Conservation (phyloP, 352 stramenopile genomes). For the Phytopythium vexans region DNA sequence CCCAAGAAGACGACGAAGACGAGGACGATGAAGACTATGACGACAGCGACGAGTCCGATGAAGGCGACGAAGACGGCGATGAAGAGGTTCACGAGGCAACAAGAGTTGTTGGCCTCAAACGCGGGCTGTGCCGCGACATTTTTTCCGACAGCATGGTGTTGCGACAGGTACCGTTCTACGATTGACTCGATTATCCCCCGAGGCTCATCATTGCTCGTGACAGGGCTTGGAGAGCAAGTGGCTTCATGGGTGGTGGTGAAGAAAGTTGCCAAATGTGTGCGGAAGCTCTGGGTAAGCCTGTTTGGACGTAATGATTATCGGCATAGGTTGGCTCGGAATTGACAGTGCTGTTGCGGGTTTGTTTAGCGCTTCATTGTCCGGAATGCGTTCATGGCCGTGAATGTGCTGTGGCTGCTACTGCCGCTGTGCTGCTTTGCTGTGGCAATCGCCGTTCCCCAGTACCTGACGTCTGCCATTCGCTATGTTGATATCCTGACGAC, state of each 20-base stretch:
- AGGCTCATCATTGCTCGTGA: background rate
- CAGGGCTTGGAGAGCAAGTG: conserved; percentile 12
- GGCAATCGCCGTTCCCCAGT: conserved; percentile 66
- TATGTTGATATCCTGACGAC: conserved; percentile 67
- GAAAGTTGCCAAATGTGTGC: conserved; percentile 18
- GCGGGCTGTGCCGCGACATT: conserved; percentile 27
- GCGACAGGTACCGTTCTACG: background rate
- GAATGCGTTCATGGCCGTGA: conserved; percentile 74
- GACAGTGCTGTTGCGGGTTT: background rate
- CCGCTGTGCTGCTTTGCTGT: conserved; percentile 69
- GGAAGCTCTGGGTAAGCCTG: conserved; percentile 37
- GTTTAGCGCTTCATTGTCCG: conserved; percentile 32
- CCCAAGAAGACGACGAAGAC: conserved; percentile 16
- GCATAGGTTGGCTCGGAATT: background rate
- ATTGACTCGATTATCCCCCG: background rate
- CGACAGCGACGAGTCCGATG: conserved; percentile 34
- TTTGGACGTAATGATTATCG: background rate
- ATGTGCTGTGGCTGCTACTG: conserved; percentile 70
- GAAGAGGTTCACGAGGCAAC: conserved; percentile 30
- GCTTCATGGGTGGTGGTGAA: conserved; percentile 17
- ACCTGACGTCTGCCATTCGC: conserved; percentile 60
- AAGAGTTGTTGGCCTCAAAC: conserved; percentile 14
- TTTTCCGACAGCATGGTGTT: conserved; percentile 8
- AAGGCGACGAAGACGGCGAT: conserved; percentile 30
- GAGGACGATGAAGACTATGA: conserved; percentile 18